A percentile compares a stretch with the other conserved stretches of the same genome.
Conservation (phyloP, 1,284 basidiomycete genomes). For the Cryptococcus sp. region DNA sequence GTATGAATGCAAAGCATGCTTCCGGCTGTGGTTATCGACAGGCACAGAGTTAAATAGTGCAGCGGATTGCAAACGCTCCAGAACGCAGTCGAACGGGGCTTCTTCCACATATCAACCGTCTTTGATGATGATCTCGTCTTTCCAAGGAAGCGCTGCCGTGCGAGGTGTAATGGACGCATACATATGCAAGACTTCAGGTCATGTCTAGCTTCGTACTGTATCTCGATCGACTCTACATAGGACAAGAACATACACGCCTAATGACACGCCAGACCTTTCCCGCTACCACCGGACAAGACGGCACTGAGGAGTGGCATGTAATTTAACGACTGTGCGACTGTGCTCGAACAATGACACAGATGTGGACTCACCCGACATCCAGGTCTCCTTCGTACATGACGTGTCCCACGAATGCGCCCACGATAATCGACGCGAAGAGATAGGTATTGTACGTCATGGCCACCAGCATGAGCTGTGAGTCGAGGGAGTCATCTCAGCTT, state of each 20-base stretch:
- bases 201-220: too few species aligned
- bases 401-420: slow-evolving; percentile 53
- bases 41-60: neutral
- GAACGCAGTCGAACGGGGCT: too few species aligned
- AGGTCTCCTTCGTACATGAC: slow-evolving; percentile 49
- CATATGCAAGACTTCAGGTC: too few species aligned
- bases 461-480: slow-evolving; percentile 53
- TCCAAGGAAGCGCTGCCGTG: too few species aligned
- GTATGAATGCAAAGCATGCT: too few species aligned
- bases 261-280: slow-evolving; percentile 45
- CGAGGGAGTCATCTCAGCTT: neutral
- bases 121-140: too few species aligned
- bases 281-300: slow-evolving; percentile 12
- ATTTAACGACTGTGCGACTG: too few species aligned
- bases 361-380: slow-evolving; percentile 39
- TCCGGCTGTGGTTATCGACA: neutral
- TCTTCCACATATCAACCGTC: too few species aligned
- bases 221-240: too few species aligned
- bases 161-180: too few species aligned
- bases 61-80: too few species aligned
- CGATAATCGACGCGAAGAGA: slow-evolving; percentile 51
- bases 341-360: neutral
- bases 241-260: slow-evolving; percentile 3
- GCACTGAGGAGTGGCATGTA: slow-evolving; percentile 4
- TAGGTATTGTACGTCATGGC: slow-evolving; percentile 56